Evolutionary conservation across 2,329 filamentous ascomycete genomes (phyloP).

Genomic region (Grosmannia huntii): DNA sequence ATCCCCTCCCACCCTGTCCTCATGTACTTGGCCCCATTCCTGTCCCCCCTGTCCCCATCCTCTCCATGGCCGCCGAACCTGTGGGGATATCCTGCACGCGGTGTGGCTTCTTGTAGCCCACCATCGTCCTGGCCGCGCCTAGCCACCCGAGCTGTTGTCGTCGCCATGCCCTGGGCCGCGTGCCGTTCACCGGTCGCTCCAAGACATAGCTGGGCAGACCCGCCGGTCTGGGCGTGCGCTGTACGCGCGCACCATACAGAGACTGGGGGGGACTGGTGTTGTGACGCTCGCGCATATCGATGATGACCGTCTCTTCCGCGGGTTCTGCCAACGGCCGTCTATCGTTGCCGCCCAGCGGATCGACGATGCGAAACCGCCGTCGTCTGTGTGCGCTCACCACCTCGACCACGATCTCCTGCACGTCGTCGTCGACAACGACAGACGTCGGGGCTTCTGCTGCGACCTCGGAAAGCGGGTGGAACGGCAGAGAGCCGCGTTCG

Average conservation of each 20-base stretch:
- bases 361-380: background rate
- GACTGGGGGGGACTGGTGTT: background rate
- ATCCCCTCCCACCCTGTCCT: background rate
- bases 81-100: conserved; percentile 12
- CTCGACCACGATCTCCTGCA: conserved; percentile 1
- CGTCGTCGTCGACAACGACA: background rate
- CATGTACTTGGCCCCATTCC: background rate
- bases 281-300: background rate
- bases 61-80: conserved; percentile 7
- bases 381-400: background rate
- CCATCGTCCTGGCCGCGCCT: conserved; percentile 30
- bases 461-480: background rate
- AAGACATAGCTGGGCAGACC: conserved; percentile 14
- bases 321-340: background rate
- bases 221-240: conserved; percentile 13
- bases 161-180: conserved; percentile 25
- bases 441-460: background rate
- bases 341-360: conserved; percentile 11
- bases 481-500: background rate
- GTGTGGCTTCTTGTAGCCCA: conserved; percentile 18
- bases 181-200: conserved; percentile 17
- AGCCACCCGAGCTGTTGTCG: conserved; percentile 31
- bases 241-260: background rate
- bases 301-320: background rate
- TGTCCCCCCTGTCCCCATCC: background rate